These are phyloP conservation scores for Backusella morwellensis DNA, from an alignment of 192 early-diverging fungal species.

Conservation along the genomic window DNA sequence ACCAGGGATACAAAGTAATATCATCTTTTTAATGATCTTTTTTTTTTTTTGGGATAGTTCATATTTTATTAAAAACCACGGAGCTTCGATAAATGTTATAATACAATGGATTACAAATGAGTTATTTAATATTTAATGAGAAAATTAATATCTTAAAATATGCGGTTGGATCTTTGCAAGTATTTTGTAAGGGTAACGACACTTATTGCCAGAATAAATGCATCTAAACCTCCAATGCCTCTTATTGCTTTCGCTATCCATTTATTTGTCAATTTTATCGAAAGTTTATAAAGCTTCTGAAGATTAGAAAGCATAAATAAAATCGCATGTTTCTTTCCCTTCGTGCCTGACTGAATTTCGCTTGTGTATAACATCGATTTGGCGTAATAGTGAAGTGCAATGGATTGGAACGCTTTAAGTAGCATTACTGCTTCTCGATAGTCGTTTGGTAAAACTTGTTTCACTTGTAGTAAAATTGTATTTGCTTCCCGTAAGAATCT, in stretches of 20 bases:
- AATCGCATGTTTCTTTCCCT: not conserved
- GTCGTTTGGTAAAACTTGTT: not conserved
- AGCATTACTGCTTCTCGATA: not conserved
- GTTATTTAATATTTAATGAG: not conserved
- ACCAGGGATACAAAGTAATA: not conserved
- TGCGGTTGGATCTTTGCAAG: not conserved
- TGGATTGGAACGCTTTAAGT: not conserved
- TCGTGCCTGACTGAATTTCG: not conserved
- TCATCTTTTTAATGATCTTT: not conserved
- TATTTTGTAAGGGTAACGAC: not conserved
- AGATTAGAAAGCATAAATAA: not conserved
- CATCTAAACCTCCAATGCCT: not conserved
- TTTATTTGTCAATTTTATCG: not conserved
- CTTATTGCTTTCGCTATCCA: not conserved
- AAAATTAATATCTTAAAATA: not conserved
- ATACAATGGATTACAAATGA: not conserved
- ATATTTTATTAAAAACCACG: constrained; percentile 1
- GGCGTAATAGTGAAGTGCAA: not conserved
- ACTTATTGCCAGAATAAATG: not conserved
- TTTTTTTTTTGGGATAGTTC: not conserved
- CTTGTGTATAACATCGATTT: not conserved
- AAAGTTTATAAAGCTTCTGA: not conserved
- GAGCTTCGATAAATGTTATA: not conserved
- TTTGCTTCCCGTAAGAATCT: not conserved
- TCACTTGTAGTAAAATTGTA: not conserved